These are phyloP conservation scores for Stemphylium beticola DNA, from an alignment of 2,329 filamentous ascomycete genomes.

Conservation along the genomic window DNA sequence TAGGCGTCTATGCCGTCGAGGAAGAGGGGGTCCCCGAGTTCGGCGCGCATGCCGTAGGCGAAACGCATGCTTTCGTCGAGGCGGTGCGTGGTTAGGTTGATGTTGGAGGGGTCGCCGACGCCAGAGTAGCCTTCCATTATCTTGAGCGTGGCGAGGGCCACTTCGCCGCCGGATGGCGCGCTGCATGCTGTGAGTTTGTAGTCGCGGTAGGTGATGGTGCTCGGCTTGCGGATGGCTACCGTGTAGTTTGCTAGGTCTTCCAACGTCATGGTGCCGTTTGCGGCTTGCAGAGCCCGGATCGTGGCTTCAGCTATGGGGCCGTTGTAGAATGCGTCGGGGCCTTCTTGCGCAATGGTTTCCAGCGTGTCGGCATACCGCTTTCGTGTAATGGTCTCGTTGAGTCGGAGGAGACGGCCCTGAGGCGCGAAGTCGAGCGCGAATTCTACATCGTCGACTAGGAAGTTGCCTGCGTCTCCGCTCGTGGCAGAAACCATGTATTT, in stretches of 20 bases:
- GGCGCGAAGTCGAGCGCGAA: conserved; percentile 92
- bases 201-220: conserved; percentile 63
- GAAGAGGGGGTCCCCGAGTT: conserved; percentile 82
- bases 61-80: conserved; percentile 90
- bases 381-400: conserved; percentile 80
- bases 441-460: conserved; percentile 74
- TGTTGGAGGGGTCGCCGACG: conserved; percentile 63
- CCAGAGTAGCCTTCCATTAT: conserved; percentile 77
- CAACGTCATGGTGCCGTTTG: conserved; percentile 85
- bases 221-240: conserved; percentile 67
- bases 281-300: conserved; percentile 69
- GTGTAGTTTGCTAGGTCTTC: conserved; percentile 78
- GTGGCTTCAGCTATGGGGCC: conserved; percentile 76
- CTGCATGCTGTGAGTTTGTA: conserved; percentile 72
- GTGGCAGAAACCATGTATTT: conserved; percentile 69
- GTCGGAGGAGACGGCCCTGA: conserved; percentile 71
- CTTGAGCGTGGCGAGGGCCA: conserved; percentile 79
- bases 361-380: conserved; percentile 82
- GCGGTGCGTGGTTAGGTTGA: conserved; percentile 78
- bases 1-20: conserved; percentile 67
- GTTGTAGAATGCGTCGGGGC: conserved; percentile 75
- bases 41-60: conserved; percentile 77
- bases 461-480: conserved; percentile 59
- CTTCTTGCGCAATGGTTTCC: conserved; percentile 74
- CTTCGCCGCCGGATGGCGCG: conserved; percentile 78